Evolutionary conservation across 176 grass and related monocot genomes (phyloP), one percentile per base, ranked within the genome.

Genomic region (Pontederia crassipes): DNA sequence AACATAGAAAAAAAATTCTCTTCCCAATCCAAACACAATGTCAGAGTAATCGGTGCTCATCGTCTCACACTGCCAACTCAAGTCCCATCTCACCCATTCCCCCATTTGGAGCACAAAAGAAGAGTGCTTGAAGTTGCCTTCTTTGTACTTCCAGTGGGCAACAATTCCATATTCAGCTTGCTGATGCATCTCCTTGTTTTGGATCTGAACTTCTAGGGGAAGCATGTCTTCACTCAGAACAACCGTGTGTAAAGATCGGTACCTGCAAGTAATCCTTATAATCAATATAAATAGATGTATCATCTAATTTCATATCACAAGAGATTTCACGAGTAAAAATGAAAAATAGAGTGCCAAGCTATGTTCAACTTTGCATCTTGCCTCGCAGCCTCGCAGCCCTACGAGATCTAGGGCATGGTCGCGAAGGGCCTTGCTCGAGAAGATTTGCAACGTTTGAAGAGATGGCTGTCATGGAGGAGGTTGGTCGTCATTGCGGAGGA

Each of bases 61-160:
- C 12, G 81, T 59, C 66, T 92, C 88, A 0, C 81, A 97, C 24
- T 85, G 87, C 92, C 92, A 97, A 3, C 73, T 78, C 18, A 90
- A 66, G 26, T 85, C 92, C 84, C 81, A 97, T 63, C 84, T 81
- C 15, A 78, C 92, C 87, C 87, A 97, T 75, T 97, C 77, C 69
- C 90, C 86, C 87, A 97, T 90, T 45, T 82, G 87, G 47, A 77
- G 83, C 15, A 97, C 84, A 68, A 88, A 91, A 7, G 83, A 77
- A 2, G 83, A 75, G 70, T 90, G 81, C 55, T 66, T 77, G 54
- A 72, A 78, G 1, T 74, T 77, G 46, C 87, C 81, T 78, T 97
- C 92, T 58, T 97, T 97, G 73, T 97, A 97, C 45, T 83, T 90
- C 92, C 92, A 97, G 52, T 97, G 92, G 0, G 92, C 92, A 1